These are phyloP conservation scores for Oidiodendron maius DNA, from an alignment of 495 filamentous ascomycete genomes.

Conservation along the genomic window DNA sequence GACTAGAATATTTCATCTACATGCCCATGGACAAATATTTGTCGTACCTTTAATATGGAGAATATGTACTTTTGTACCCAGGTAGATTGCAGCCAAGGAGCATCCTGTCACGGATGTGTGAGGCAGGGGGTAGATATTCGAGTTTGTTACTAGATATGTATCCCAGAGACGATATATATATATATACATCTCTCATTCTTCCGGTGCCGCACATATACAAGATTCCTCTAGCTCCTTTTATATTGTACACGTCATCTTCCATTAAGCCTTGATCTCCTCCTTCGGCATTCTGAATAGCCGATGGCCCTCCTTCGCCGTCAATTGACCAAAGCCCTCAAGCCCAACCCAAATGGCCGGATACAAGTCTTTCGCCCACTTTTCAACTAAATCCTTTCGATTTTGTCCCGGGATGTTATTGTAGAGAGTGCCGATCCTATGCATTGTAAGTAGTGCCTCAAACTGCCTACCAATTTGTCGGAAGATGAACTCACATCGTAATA, in stretches of 20 bases:
- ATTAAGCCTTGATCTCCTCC: constrained; percentile 34
- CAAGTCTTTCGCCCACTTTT: constrained; percentile 60
- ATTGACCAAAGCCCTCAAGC: constrained; percentile 43
- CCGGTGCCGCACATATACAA: too few relatives aligned
- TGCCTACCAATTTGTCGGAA: background rate
- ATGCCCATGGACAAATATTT: too few relatives aligned
- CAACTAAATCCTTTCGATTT: constrained; percentile 58
- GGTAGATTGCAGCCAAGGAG: too few relatives aligned
- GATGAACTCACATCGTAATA: constrained; percentile 59
- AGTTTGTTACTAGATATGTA: too few relatives aligned
- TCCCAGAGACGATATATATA: too few relatives aligned
- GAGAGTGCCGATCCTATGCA: constrained; percentile 56
- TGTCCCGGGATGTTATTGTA: constrained; percentile 63
- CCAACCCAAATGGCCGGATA: constrained; percentile 66
- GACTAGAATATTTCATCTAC: too few relatives aligned
- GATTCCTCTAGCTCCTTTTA: background rate
- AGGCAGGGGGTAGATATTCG: too few relatives aligned
- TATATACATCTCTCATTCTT: too few relatives aligned
- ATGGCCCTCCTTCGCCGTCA: constrained; percentile 29
- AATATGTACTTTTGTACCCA: too few relatives aligned
- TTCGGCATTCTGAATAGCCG: constrained; percentile 22
- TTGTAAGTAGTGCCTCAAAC: background rate
- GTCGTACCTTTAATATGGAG: too few relatives aligned
- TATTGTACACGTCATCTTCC: background rate
- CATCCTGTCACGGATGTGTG: too few relatives aligned